phyloP scores from a whole-genome alignment of 345 rosid genomes.

The Citrus australasica region DNA sequence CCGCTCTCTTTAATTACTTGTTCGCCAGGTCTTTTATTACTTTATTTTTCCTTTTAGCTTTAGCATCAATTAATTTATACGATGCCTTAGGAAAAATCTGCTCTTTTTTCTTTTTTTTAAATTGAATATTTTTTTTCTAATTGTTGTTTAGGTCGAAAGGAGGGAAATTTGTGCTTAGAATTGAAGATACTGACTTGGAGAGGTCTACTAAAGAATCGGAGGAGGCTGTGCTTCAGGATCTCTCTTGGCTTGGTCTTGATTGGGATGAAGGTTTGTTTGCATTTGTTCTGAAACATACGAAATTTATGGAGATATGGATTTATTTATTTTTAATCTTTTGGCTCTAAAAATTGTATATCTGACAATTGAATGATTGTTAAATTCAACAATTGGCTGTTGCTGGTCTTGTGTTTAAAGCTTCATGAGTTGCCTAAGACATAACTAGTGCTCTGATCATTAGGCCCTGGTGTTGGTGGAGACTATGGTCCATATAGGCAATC shows the following conservation, averaged over 20 bases:
- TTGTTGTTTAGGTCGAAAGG: slow-evolving; percentile 65
- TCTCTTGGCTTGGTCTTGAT: slow-evolving; percentile 87
- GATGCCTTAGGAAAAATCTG: background rate
- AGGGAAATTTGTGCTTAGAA: slow-evolving; percentile 84
- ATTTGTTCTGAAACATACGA: background rate
- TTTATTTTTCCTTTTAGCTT: background rate
- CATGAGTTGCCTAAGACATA: background rate
- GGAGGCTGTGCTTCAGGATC: slow-evolving; percentile 87
- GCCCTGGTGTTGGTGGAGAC: slow-evolving; percentile 81
- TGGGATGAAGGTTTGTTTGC: slow-evolving; percentile 78
- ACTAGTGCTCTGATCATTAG: slow-evolving; percentile 22
- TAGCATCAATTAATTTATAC: background rate
- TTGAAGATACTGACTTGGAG: slow-evolving; percentile 93
- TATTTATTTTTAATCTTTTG: background rate
- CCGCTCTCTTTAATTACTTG: slow-evolving; percentile 93
- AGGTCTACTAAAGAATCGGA: slow-evolving; percentile 90
- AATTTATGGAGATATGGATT: background rate
- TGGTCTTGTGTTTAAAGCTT: background rate
- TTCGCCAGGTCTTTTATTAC: slow-evolving; percentile 60
- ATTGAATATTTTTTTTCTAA: background rate
- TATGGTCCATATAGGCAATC: slow-evolving; percentile 91
- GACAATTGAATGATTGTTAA: background rate
- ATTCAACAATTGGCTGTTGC: background rate
- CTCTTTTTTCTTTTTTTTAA: background rate
- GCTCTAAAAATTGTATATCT: background rate